Conservation (phyloP, 2,329 filamentous ascomycete species). For the Zopfia rhizophila region DNA sequence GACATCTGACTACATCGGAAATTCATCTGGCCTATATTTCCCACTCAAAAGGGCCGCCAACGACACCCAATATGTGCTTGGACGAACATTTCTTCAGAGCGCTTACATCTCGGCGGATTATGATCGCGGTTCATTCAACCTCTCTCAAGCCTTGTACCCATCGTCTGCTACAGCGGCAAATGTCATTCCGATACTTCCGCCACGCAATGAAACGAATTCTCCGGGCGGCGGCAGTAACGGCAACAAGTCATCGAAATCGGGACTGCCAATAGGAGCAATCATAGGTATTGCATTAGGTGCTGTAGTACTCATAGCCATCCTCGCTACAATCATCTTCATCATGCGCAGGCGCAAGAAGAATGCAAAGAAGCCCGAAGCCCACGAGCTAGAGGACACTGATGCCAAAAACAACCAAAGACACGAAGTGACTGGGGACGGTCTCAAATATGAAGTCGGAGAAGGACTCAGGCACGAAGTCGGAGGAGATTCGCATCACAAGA, state of each 20-base stretch:
- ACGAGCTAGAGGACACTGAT: constrained; percentile 29
- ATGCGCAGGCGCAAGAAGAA: constrained; percentile 23
- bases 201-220: constrained; percentile 8
- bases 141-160: constrained; percentile 64
- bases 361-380: constrained; percentile 7
- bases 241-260: constrained; percentile 7
- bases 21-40: constrained; percentile 45
- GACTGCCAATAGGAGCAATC: constrained; percentile 34
- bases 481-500: constrained; percentile 22
- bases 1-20: constrained; percentile 32
- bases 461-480: constrained; percentile 28
- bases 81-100: constrained; percentile 54
- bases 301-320: constrained; percentile 21
- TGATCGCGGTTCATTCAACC: constrained; percentile 38
- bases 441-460: constrained; percentile 26
- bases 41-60: constrained; percentile 51
- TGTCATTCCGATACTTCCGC: constrained; percentile 44
- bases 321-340: constrained; percentile 24
- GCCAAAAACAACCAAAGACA: constrained; percentile 11
- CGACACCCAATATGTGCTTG: constrained; percentile 50
- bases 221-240: constrained; percentile 4
- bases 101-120: constrained; percentile 54
- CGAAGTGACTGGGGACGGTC: constrained; percentile 19
- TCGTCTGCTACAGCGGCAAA: constrained; percentile 52
- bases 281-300: constrained; percentile 38